Base-by-base conservation (phyloP, 1,139 yeast genomes). In the Blastobotrys ciferrii region DNA sequence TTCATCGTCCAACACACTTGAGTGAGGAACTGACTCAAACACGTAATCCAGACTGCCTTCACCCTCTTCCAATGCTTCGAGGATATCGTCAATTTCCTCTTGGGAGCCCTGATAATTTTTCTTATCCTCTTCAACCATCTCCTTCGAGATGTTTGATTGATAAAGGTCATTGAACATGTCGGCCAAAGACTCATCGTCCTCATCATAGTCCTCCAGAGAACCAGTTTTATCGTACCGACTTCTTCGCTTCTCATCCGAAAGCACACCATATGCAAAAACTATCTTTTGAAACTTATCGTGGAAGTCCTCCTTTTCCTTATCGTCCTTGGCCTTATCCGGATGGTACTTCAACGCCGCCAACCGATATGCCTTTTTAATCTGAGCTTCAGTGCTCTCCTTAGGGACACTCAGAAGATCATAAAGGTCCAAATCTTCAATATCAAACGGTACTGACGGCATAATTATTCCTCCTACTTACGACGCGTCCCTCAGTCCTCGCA, bases 21-120 rank as follows among this genome's bases (percentile, higher is more conserved):
- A 74, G 65, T 88, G 96, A 13, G 94, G 85, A 5, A 88, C 82
- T 42, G 75, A 74, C 63, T 87, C 95, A 62, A 87, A 84, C 13
- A 88, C 68, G 51, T 74, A 72, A 45, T 82, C 70, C 60, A 87
- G 78, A 59, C 86, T 87, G 4, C 96, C 96, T 23, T 83, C 77
- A 53, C 77, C 76, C 57, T 73, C 76, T 3, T 72, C 64, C 67
- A 86, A 84, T 46, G 77, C 76, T 44, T 77, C 75, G 36, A 80
- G 55, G 15, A 89, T 76, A 61, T 88, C 96, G 2, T 71, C 71
- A 38, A 66, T 67, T 61, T 88, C 96, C 59, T 87, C 94, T 2
- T 69, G 72, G 13, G 87, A 77, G 12, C 59, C 60, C 43, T 84
- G 88, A 61, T 88, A 88, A 50, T 72, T 76, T 39, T 63, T 54